A percentile compares a stretch with the other conserved stretches of the same genome.
Conservation (phyloP, 306 rosid genomes). For the Vicia sativa region DNA sequence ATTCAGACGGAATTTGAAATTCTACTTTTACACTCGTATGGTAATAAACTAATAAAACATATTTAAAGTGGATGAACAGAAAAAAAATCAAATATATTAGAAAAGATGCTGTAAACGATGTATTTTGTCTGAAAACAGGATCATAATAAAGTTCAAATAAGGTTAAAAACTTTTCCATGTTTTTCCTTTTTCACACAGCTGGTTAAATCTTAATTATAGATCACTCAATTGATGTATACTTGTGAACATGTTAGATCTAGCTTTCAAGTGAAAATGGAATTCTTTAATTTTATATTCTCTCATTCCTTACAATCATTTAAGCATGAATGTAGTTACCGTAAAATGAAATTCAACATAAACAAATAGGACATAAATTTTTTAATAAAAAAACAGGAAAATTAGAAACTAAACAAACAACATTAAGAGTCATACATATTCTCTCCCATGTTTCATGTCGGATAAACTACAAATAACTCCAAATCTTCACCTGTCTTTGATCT, state of each 20-base stretch:
- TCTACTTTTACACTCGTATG: conserved; percentile 44
- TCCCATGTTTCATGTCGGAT: conserved; percentile 90
- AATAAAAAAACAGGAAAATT: conserved; percentile 49
- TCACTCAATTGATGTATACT: conserved; percentile 9
- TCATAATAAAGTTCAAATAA: conserved; percentile 35
- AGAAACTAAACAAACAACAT: conserved; percentile 39
- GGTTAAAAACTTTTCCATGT: background rate
- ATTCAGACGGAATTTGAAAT: conserved; percentile 32
- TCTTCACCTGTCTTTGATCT: conserved; percentile 50
- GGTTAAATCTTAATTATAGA: conserved; percentile 24
- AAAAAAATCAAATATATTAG: conserved; percentile 8
- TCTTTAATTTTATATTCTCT: conserved; percentile 15
- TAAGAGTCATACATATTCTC: conserved; percentile 70
- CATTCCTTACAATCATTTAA: conserved; percentile 35
- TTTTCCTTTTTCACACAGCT: conserved; percentile 19
- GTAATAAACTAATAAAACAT: conserved; percentile 31
- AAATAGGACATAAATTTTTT: conserved; percentile 21
- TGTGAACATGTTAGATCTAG: conserved; percentile 22
- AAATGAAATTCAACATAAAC: conserved; percentile 40
- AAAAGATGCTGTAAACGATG: conserved; percentile 33
- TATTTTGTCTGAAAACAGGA: conserved; percentile 12
- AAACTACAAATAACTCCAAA: conserved; percentile 75
- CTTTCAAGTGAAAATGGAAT: too few relatives aligned
- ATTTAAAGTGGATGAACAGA: conserved; percentile 39
- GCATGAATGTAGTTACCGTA: conserved; percentile 34